Evolutionary conservation across 495 filamentous ascomycete species (phyloP).

Genomic region (Penicillium mononematosum): DNA sequence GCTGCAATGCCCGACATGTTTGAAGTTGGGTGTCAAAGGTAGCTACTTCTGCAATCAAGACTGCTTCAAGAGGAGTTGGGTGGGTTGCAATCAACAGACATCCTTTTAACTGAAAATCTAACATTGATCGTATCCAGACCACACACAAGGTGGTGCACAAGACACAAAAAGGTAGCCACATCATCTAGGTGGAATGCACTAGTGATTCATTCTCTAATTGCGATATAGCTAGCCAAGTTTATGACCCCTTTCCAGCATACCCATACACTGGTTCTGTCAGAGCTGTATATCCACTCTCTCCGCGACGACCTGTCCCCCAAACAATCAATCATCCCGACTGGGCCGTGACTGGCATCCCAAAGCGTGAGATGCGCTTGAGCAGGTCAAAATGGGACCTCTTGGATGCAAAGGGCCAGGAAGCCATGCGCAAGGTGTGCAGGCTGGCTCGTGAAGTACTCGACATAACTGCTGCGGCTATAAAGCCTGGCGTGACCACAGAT

Average conservation of each 20-base stretch:
- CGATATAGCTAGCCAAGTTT: constrained; percentile 66
- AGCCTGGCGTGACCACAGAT: constrained; percentile 77
- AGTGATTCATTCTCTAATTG: constrained; percentile 56
- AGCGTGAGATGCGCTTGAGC: constrained; percentile 57
- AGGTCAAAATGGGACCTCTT: constrained; percentile 65
- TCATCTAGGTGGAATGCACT: constrained; percentile 52
- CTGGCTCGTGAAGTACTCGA: constrained; percentile 76
- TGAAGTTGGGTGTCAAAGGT: constrained; percentile 71
- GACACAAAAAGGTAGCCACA: constrained; percentile 48
- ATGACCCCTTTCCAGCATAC: constrained; percentile 78
- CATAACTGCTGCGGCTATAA: constrained; percentile 66
- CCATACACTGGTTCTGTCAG: constrained; percentile 68
- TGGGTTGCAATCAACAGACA: constrained; percentile 37
- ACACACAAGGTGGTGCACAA: constrained; percentile 63
- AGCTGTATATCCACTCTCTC: constrained; percentile 73
- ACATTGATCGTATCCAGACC: constrained; percentile 70
- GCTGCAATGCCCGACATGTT: constrained; percentile 83
- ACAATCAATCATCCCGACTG: constrained; percentile 74
- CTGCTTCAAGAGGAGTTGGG: constrained; percentile 91
- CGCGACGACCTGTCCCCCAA: constrained; percentile 59
- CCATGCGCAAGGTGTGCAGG: constrained; percentile 77
- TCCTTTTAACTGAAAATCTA: constrained; percentile 18
- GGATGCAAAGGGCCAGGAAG: constrained; percentile 60
- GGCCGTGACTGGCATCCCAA: constrained; percentile 64
- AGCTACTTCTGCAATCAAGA: constrained; percentile 89